Percentiles rank a stretch among this genome's conserved stretches.
Conservation (phyloP, 495 filamentous ascomycete species). For the Tuber borchii region DNA sequence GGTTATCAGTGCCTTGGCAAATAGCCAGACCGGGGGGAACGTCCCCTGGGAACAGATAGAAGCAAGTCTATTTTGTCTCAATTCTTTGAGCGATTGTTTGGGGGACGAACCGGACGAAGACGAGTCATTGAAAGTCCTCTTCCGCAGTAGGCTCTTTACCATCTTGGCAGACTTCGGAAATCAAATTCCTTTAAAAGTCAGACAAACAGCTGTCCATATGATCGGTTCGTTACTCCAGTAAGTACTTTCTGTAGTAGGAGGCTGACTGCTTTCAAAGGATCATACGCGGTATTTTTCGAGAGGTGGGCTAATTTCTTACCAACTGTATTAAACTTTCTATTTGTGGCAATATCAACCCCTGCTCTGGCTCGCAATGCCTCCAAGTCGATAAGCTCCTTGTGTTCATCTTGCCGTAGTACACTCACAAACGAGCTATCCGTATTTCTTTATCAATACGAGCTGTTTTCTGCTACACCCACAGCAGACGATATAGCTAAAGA, state of each 20-base stretch:
- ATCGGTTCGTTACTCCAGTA: conserved; percentile 51
- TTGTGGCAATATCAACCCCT: conserved; percentile 62
- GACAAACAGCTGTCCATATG: conserved; percentile 68
- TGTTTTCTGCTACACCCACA: conserved; percentile 54
- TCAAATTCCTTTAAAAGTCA: conserved; percentile 60
- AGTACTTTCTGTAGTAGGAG: not conserved
- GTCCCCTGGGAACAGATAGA: conserved; percentile 70
- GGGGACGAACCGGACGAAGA: conserved; percentile 62
- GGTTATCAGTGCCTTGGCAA: conserved; percentile 53
- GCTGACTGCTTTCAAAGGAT: conserved; percentile 25
- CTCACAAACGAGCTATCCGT: conserved; percentile 64
- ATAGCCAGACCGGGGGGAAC: conserved; percentile 38
- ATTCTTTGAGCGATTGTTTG: conserved; percentile 66
- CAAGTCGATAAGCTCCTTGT: conserved; percentile 69
- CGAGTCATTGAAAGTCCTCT: conserved; percentile 60
- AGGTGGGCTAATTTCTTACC: conserved; percentile 64
- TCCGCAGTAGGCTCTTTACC: conserved; percentile 58
- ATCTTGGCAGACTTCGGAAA: conserved; percentile 52
- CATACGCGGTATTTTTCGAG: conserved; percentile 75
- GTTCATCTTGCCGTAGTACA: conserved; percentile 67
- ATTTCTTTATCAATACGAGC: conserved; percentile 70
- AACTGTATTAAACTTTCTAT: conserved; percentile 71
- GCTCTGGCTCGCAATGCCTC: conserved; percentile 66
- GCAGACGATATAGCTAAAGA: conserved; percentile 70
- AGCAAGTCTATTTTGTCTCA: conserved; percentile 70